Percentiles rank a stretch among this genome's conserved stretches.
phyloP scores from a whole-genome alignment of 202 grass and related monocot genomes.

The Setaria viridis region DNA sequence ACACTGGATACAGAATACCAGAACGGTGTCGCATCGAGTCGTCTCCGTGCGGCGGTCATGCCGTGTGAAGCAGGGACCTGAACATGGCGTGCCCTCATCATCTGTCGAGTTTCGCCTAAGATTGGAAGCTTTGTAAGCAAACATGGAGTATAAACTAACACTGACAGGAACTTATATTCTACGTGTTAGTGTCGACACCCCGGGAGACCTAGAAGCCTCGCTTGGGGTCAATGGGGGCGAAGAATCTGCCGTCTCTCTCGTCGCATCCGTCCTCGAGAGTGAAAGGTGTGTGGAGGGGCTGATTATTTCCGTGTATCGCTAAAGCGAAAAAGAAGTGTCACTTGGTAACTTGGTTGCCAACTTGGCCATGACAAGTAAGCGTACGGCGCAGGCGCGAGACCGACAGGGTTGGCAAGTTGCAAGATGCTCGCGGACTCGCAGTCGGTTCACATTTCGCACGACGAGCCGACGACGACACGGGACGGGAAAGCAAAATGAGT shows the following conservation, averaged over 20 bases:
- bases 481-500: neutral
- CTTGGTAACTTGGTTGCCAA: conserved; percentile 16
- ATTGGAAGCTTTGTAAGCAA: too few relatives aligned
- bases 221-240: neutral
- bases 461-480: neutral
- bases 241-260: neutral
- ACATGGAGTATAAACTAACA: too few relatives aligned
- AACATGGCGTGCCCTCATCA: neutral
- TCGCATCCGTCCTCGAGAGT: neutral
- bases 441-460: neutral
- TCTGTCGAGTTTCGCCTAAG: neutral
- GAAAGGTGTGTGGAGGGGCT: neutral
- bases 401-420: neutral
- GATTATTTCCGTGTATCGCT: neutral
- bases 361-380: neutral
- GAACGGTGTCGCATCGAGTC: neutral
- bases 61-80: neutral
- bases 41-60: neutral
- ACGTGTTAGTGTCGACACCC: neutral
- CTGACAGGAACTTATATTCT: neutral
- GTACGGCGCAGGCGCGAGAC: too few relatives aligned
- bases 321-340: neutral
- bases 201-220: neutral
- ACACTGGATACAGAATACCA: neutral
- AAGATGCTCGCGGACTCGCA: neutral